Conservation (phyloP, 352 stramenopile genomes). For the Globisporangium solare region DNA sequence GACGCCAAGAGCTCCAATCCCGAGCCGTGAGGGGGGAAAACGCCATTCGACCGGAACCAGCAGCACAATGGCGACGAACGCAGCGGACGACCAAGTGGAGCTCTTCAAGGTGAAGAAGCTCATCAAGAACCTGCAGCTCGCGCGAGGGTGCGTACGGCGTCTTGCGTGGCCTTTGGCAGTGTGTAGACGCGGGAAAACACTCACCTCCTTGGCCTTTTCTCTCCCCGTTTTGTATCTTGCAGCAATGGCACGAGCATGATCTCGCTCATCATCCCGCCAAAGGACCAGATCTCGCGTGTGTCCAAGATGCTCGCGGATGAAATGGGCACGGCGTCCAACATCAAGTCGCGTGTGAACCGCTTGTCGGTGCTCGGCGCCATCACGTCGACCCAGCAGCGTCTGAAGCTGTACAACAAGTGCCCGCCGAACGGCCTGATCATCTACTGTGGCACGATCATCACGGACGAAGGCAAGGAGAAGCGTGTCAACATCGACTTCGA, state of each 20-base stretch:
- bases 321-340: conserved; percentile 99
- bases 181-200: conserved; percentile 1
- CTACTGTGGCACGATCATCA: conserved; percentile 99
- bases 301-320: conserved; percentile 99
- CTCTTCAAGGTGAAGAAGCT: conserved; percentile 99
- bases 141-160: conserved; percentile 55
- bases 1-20: conserved; percentile 8
- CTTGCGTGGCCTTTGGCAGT: neutral
- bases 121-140: conserved; percentile 96
- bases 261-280: conserved; percentile 98
- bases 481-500: conserved; percentile 99
- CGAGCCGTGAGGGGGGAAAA: conserved; percentile 3
- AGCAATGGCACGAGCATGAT: conserved; percentile 99
- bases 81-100: conserved; percentile 94
- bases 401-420: conserved; percentile 98
- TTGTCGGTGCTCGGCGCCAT: conserved; percentile 98
- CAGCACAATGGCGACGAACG: conserved; percentile 26
- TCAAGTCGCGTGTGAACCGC: conserved; percentile 99
- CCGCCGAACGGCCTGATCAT: conserved; percentile 98
- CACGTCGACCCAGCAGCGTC: conserved; percentile 98
- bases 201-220: neutral
- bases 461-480: conserved; percentile 99
- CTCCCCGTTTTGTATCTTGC: conserved; percentile 7
- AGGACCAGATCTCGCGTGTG: conserved; percentile 97
- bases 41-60: too few species aligned